These are phyloP conservation scores for Bolboschoenus planiculmis DNA, from an alignment of 176 grass and related monocot species.

Conservation along the genomic window DNA sequence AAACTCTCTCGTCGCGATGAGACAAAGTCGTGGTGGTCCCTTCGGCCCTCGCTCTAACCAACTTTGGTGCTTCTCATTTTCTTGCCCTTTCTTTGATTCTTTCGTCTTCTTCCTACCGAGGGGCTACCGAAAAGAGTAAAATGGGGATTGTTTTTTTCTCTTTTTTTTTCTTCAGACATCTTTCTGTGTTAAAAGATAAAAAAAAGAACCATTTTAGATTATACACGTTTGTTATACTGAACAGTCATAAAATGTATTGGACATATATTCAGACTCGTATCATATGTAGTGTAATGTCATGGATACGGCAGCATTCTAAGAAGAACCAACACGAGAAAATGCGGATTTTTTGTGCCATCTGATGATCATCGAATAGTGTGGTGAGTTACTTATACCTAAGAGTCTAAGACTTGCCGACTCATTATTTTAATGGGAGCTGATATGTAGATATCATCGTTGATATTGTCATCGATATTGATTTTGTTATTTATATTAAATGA, in stretches of 20 bases:
- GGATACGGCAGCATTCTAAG: background rate
- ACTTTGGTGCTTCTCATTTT: background rate
- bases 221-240: background rate
- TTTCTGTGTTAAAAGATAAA: background rate
- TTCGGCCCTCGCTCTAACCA: background rate
- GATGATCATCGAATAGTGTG: background rate
- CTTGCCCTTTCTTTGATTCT: background rate
- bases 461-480: too few relatives aligned
- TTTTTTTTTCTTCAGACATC: background rate
- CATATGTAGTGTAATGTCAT: background rate
- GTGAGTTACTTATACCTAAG: background rate
- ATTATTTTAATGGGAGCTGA: too few relatives aligned
- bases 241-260: background rate
- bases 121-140: background rate
- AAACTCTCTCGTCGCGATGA: slow-evolving; percentile 9
- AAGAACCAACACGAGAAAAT: background rate
- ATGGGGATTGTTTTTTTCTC: background rate
- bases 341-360: background rate
- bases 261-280: background rate
- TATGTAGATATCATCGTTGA: too few relatives aligned
- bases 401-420: too few relatives aligned
- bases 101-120: background rate
- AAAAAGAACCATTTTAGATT: background rate
- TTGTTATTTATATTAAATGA: too few relatives aligned
- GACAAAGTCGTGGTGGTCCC: slow-evolving; percentile 5